phyloP scores from a whole-genome alignment of 306 rosid genomes.

The Macrotyloma uniflorum region DNA sequence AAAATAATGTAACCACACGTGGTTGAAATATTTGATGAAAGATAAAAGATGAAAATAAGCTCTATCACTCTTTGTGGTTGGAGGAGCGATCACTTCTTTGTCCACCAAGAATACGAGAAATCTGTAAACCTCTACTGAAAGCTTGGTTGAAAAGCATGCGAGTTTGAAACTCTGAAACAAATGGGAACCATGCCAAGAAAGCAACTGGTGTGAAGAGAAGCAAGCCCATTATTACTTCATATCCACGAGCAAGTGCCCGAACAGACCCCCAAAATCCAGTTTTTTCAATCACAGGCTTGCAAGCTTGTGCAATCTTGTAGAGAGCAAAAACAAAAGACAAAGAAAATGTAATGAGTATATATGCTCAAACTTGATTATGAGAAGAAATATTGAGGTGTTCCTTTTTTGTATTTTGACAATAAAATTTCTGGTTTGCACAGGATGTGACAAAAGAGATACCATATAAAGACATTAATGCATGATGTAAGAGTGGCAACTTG shows the following conservation, averaged over 20 bases:
- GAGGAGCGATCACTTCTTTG: conserved; percentile 69
- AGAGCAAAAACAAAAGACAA: background rate
- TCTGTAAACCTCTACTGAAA: conserved; percentile 95
- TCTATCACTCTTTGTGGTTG: conserved; percentile 61
- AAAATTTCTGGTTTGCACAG: background rate
- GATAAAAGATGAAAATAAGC: background rate
- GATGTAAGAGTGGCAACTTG: background rate
- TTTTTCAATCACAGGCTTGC: conserved; percentile 59
- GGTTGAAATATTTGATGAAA: background rate
- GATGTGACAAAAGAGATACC: background rate
- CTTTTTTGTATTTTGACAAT: background rate
- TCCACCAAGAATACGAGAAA: conserved; percentile 94
- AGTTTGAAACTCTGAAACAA: conserved; percentile 94
- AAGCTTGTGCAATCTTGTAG: conserved; percentile 92
- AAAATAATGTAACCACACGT: background rate
- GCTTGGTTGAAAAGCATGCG: conserved; percentile 99
- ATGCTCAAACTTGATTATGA: conserved; percentile 10
- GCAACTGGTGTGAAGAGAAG: conserved; percentile 93
- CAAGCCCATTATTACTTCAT: conserved; percentile 82
- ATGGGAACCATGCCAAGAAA: conserved; percentile 97
- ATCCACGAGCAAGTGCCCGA: conserved; percentile 79
- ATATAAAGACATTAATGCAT: background rate
- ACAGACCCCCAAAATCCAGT: conserved; percentile 75
- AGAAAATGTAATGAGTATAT: background rate
- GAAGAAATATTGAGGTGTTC: background rate